Evolutionary conservation across 2,329 filamentous ascomycete species (phyloP), one percentile per base, ranked within the genome.

Genomic region (Teratosphaeria pseudoeucalypti): DNA sequence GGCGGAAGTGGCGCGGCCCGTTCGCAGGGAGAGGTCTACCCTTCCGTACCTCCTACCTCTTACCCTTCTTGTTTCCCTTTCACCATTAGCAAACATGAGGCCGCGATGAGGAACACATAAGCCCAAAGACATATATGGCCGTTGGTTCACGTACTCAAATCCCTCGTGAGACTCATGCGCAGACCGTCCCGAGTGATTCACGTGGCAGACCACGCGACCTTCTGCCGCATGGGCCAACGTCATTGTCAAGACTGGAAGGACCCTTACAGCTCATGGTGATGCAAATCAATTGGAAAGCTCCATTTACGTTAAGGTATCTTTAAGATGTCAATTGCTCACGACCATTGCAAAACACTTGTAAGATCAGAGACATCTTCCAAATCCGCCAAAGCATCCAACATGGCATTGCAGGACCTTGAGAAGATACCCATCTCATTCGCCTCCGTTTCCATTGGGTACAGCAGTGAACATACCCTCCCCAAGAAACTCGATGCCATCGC

Each of bases 401-500:
- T 49, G 43, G n/a, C 43, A n/a, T 5, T n/a, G 2, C 16, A 62
- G 27, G 56, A 52, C 27, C 59, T 68, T 23, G 26, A 62, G 67
- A 66, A 68, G 12, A 75, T 83, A 60, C 80, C 81, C 3, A 72
- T 77, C 19, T 80, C 79, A 58, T 83, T 82, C 63, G 82, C 82
- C 53, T 79, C 78, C 60, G 82, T 80, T 71, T 85, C 81, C 7
- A 79, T 85, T 27, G 78, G 79, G 53, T 75, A 73, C 74, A 62
- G 72, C 71, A 58, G 72, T 62, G 62, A 73, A 62, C 78, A 82
- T 60, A 82, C 79, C 1, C 78, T 88, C 0, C 81, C 81, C 47
- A 75, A 82, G 52, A 86, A 85, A 63, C 77, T 88, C 11, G 73
- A 80, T 52, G 83, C 84, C 52, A 84, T 90, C 64, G 77, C 83